These are phyloP conservation scores for Podospora pseudoanserina DNA, from an alignment of 495 filamentous ascomycete genomes.

Conservation along the genomic window DNA sequence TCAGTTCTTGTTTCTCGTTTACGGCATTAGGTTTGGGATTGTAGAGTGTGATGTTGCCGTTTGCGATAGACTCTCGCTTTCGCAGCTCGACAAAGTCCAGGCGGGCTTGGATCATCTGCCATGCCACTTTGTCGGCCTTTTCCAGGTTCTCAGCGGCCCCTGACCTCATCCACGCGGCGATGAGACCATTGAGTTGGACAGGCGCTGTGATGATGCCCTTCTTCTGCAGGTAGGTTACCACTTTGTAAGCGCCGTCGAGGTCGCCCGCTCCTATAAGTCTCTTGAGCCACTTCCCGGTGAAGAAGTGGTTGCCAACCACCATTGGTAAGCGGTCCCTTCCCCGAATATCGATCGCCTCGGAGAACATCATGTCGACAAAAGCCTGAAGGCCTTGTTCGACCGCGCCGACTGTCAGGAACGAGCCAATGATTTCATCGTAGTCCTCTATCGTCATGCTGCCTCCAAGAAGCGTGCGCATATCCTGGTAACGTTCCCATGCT, in stretches of 20 bases:
- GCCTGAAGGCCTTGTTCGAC: conserved; percentile 63
- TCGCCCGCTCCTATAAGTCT: conserved; percentile 71
- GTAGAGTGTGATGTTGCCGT: conserved; percentile 14
- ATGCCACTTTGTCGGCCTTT: conserved; percentile 67
- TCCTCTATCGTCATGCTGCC: conserved; percentile 66
- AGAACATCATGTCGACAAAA: conserved; percentile 84
- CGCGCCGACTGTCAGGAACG: conserved; percentile 56
- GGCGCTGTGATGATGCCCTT: conserved; percentile 60
- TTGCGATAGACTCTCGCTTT: conserved; percentile 16
- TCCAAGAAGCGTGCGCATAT: conserved; percentile 56
- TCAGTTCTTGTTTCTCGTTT: conserved; percentile 15
- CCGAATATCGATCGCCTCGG: conserved; percentile 44
- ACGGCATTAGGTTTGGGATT: conserved; percentile 34
- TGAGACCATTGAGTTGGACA: conserved; percentile 70
- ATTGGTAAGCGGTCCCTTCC: conserved; percentile 52
- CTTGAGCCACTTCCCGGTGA: conserved; percentile 78
- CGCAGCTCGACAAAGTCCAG: conserved; percentile 52
- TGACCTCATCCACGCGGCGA: conserved; percentile 68
- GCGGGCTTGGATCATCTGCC: conserved; percentile 69
- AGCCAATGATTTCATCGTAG: conserved; percentile 64
- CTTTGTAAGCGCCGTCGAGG: conserved; percentile 62
- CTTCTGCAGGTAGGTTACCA: conserved; percentile 64
- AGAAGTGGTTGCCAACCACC: conserved; percentile 68
- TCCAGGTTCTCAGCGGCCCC: conserved; percentile 49
- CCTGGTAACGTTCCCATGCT: conserved; percentile 66